A percentile compares a stretch with the other conserved stretches of the same genome.
Conservation (phyloP, 2,329 filamentous ascomycete species). For the Simplicillium sp. region DNA sequence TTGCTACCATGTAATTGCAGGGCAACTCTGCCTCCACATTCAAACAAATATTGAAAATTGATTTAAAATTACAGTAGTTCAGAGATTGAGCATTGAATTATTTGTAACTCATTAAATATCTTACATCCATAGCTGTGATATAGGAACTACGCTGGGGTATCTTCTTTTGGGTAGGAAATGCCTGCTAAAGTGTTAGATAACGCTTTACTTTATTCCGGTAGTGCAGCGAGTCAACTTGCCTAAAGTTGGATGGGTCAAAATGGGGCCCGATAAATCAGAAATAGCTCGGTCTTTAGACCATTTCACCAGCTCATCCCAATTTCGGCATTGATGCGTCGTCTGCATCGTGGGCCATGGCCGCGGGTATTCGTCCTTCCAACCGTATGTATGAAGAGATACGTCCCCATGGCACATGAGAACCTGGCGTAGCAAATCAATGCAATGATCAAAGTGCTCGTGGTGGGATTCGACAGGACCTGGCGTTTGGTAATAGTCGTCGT, state of each 20-base stretch:
- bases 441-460: slow-evolving; percentile 9
- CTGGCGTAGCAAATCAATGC: slow-evolving; percentile 9
- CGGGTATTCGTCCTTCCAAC: slow-evolving; percentile 7
- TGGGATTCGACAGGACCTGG: slow-evolving; percentile 6
- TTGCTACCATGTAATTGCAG: too few relatives aligned
- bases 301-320: slow-evolving; percentile 5
- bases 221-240: too few relatives aligned
- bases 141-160: too few relatives aligned
- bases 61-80: too few relatives aligned
- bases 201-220: too few relatives aligned
- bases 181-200: too few relatives aligned
- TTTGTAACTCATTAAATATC: too few relatives aligned
- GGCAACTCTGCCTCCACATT: too few relatives aligned
- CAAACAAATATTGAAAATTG: too few relatives aligned
- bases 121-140: too few relatives aligned
- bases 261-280: slow-evolving; percentile 2
- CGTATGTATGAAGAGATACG: slow-evolving; percentile 5
- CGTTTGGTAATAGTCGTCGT: slow-evolving; percentile 7
- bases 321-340: slow-evolving; percentile 7
- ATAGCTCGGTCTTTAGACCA: slow-evolving; percentile 2
- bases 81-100: too few relatives aligned
- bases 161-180: too few relatives aligned
- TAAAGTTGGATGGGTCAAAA: slow-evolving; percentile 1
- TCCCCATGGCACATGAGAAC: slow-evolving; percentile 11
- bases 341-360: slow-evolving; percentile 3